Evolutionary conservation across 306 rosid genomes (phyloP).

Genomic region (Potentilla sterilis): DNA sequence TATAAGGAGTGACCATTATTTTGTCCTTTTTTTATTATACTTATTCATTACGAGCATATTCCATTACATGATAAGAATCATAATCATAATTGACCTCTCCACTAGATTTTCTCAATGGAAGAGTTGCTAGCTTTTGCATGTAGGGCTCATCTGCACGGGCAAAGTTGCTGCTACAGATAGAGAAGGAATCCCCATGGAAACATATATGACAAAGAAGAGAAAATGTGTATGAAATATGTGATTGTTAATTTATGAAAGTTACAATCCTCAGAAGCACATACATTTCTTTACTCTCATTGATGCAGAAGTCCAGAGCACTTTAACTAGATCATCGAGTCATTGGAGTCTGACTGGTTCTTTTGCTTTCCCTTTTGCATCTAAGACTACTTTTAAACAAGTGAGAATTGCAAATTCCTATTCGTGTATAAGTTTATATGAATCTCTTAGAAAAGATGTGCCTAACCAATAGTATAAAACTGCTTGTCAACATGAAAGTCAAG

Average conservation of each 20-base stretch:
- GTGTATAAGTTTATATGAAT: background rate
- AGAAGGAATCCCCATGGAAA: background rate
- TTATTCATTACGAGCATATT: background rate
- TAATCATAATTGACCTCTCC: background rate
- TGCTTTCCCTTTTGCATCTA: background rate
- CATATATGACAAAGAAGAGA: background rate
- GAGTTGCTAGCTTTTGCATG: conserved; percentile 10
- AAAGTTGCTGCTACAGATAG: conserved; percentile 10
- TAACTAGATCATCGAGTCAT: background rate
- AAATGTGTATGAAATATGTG: background rate
- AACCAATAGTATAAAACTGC: background rate
- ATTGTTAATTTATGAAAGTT: background rate
- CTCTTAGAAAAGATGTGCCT: background rate
- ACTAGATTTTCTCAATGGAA: background rate
- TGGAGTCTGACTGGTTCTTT: conserved; percentile 4
- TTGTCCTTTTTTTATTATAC: background rate
- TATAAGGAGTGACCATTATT: too few species aligned
- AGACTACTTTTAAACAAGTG: background rate
- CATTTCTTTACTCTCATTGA: background rate
- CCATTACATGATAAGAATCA: background rate
- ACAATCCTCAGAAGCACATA: background rate
- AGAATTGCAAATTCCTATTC: background rate
- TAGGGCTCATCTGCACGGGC: conserved; percentile 4
- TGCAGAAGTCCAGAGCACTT: background rate
- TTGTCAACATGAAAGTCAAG: background rate